Base-by-base conservation (phyloP, 2,329 filamentous ascomycete species). In the Cryphonectria nitschkei region DNA sequence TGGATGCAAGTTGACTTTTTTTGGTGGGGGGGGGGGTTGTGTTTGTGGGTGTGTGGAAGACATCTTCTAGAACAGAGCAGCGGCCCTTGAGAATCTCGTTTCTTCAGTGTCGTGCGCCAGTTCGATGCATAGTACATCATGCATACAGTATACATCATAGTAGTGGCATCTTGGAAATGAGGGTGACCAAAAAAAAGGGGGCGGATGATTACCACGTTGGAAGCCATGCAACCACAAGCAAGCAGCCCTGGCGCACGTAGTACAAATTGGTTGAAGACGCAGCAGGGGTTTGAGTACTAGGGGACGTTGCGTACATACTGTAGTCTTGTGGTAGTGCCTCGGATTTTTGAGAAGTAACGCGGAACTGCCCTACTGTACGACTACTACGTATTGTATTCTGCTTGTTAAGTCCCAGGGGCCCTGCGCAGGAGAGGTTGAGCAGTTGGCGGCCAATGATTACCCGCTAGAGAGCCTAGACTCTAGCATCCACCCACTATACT, bases 401-500 rank as follows among this genome's bases (percentile, higher is more conserved):
- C 43, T 22, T 50, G 43, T 19, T 50, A 50, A 50, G 43, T n/a
- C 43, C 43, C 22, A 5, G 43, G 43, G 43, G 19, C 13, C 13
- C 41, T 43, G 43, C 43, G 22, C 43, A 16, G 43, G 19, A 19
- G 46, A 50, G 46, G 26, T 56, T 6, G 11, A 32, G 54, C 54
- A 29, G 11, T 11, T 14, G 26, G 54, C 29, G n/a, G 54, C 54
- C 54, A 58, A 58, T 58, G 26, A 34, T 16, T 58, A 58, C 54
- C 54, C 54, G 26, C 54, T 58, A 32, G 4, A 58, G 54, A 32
- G 54, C 54, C 54, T 32, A 58, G 54, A 19, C 29, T 29, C 14
- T 32, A 58, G 54, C 54, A 58, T 56, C 54, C 54, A 58, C n/a
- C 52, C 26, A 56, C 52, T 56, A 56, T 56, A 56, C n/a, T 56